A percentile compares a stretch with the other conserved stretches of the same genome.
These are phyloP conservation scores for Primulina eburnea DNA, from an alignment of 257 asterid genomes.

Conservation along the genomic window DNA sequence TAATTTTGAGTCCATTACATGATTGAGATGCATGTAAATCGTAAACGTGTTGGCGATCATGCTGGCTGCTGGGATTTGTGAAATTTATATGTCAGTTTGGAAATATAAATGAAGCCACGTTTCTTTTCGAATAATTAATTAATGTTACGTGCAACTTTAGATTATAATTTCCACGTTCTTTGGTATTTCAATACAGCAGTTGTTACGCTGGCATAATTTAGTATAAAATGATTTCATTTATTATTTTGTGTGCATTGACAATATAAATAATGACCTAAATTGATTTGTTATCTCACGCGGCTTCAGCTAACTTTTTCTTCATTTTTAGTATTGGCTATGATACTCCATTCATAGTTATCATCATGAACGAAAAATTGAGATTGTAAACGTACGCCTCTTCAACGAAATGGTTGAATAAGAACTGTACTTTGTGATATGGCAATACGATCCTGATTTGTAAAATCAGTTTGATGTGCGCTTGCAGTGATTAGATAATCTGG, in stretches of 20 bases:
- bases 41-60: neutral
- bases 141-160: neutral
- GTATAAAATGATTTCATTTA: neutral
- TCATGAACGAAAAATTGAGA: neutral
- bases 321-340: neutral
- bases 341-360: neutral
- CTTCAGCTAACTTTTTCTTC: neutral
- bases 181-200: neutral
- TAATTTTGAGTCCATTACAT: neutral
- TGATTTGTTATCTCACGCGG: neutral
- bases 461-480: neutral
- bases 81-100: neutral
- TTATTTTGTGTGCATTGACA: neutral
- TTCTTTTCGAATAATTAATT: too few relatives aligned
- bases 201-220: neutral
- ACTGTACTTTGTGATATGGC: too few relatives aligned
- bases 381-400: neutral
- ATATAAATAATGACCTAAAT: neutral
- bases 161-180: neutral
- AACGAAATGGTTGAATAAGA: neutral
- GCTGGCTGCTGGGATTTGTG: neutral
- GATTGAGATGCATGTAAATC: neutral
- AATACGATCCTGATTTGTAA: neutral
- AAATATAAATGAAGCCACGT: neutral
- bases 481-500: neutral